A percentile compares a stretch with the other conserved stretches of the same genome.
Conservation (phyloP, 2,329 filamentous ascomycete genomes). For the Alternaria novae-zelandiae region DNA sequence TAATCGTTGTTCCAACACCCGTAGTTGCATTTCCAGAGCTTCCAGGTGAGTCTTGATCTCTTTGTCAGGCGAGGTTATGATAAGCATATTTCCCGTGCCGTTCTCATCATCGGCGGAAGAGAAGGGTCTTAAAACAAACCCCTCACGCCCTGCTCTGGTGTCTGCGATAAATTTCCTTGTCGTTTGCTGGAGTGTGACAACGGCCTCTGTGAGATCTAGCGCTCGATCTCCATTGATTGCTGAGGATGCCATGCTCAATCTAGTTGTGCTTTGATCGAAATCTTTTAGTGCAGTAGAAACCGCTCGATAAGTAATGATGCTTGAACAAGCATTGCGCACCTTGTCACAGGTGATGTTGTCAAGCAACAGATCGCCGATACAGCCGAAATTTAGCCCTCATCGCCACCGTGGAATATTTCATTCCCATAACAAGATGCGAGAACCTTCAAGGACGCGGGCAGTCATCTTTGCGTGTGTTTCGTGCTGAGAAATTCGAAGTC, state of each 20-base stretch:
- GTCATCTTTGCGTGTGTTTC: not conserved
- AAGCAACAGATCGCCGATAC: not conserved
- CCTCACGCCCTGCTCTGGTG: not conserved
- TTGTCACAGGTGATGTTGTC: not conserved
- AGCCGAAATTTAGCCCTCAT: not conserved
- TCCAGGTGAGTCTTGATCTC: not conserved
- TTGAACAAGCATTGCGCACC: not conserved
- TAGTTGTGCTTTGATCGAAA: not conserved
- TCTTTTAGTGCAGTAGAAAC: not conserved
- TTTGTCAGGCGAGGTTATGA: not conserved
- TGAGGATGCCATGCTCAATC: not conserved
- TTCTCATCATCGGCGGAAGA: not conserved
- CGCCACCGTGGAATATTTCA: not conserved
- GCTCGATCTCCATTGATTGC: not conserved
- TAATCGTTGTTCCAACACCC: not conserved
- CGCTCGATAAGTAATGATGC: not conserved
- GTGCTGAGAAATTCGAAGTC: not conserved
- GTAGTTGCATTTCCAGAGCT: constrained; percentile 3
- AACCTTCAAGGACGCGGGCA: not conserved
- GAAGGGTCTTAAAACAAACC: not conserved
- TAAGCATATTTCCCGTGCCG: not conserved
- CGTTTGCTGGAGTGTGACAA: not conserved
- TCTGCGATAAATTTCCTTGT: not conserved
- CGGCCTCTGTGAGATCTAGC: not conserved
- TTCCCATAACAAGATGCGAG: not conserved